Evolutionary conservation across 805 yeast species (phyloP).

Genomic region (Kazachstania psychrophila): DNA sequence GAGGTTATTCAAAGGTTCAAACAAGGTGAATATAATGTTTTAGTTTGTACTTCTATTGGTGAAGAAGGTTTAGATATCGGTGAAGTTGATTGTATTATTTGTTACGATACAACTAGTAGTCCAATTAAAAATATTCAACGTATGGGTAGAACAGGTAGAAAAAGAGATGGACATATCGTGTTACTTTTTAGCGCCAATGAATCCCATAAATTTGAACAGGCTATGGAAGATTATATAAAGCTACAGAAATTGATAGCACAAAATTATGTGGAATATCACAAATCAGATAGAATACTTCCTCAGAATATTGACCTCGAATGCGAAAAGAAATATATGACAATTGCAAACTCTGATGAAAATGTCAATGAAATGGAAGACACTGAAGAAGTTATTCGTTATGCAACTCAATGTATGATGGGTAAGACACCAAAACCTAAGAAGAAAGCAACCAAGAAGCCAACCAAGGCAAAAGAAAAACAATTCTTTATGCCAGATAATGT

Average conservation of each 20-base stretch:
- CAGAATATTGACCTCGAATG: slow-evolving; percentile 44
- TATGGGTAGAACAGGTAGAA: slow-evolving; percentile 98
- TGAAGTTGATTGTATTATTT: slow-evolving; percentile 87
- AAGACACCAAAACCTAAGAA: slow-evolving; percentile 19
- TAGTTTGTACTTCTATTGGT: slow-evolving; percentile 95
- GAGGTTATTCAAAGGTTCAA: slow-evolving; percentile 67
- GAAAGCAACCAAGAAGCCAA: slow-evolving; percentile 9
- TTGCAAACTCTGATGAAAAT: slow-evolving; percentile 62
- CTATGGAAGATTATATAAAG: slow-evolving; percentile 73
- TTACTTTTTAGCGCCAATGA: slow-evolving; percentile 72
- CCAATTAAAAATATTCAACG: slow-evolving; percentile 91
- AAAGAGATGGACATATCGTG: slow-evolving; percentile 76
- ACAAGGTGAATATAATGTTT: slow-evolving; percentile 59
- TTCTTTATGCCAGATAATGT: slow-evolving; percentile 73
- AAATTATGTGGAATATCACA: slow-evolving; percentile 36
- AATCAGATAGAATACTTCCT: slow-evolving; percentile 66
- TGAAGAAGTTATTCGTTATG: slow-evolving; percentile 58
- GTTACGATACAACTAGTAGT: slow-evolving; percentile 87
- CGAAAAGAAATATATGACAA: slow-evolving; percentile 45
- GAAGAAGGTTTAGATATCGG: slow-evolving; percentile 99
- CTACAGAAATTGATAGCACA: slow-evolving; percentile 62
- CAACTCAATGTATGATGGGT: slow-evolving; percentile 54
- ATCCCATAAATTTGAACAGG: slow-evolving; percentile 65
- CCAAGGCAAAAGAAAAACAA: slow-evolving; percentile 8
- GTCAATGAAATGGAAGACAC: slow-evolving; percentile 46